Evolutionary conservation across 306 rosid species (phyloP).

Genomic region (Alnus glutinosa): DNA sequence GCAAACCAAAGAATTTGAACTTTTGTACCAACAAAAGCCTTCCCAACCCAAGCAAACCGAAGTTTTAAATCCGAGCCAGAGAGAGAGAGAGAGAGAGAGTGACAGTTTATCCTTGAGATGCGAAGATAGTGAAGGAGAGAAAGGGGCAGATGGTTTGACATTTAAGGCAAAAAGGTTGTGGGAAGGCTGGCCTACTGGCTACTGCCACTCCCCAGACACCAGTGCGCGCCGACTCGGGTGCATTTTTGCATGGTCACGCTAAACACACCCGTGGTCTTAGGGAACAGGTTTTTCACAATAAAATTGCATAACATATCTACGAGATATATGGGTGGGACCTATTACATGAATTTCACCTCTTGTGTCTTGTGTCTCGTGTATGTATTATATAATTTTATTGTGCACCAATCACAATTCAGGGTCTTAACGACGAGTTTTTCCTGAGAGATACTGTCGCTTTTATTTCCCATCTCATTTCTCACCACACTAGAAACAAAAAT

Average conservation of each 20-base stretch:
- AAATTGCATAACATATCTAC: too few relatives aligned
- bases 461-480: background rate
- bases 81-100: background rate
- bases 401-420: too few relatives aligned
- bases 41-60: background rate
- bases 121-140: too few relatives aligned
- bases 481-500: background rate
- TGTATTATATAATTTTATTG: too few relatives aligned
- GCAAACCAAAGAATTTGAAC: background rate
- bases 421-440: too few relatives aligned
- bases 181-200: conserved; percentile 38
- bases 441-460: too few relatives aligned
- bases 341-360: too few relatives aligned
- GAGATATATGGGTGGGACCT: too few relatives aligned
- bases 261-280: background rate
- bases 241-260: background rate
- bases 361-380: too few relatives aligned
- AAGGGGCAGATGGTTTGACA: conserved; percentile 21
- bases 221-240: conserved; percentile 23
- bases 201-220: conserved; percentile 21
- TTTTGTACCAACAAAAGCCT: background rate
- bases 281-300: too few relatives aligned
- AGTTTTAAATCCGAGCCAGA: background rate
- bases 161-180: conserved; percentile 41
- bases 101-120: background rate